These are phyloP conservation scores for Dissophora globulifera DNA, from an alignment of 192 early-diverging fungal species.

Conservation along the genomic window DNA sequence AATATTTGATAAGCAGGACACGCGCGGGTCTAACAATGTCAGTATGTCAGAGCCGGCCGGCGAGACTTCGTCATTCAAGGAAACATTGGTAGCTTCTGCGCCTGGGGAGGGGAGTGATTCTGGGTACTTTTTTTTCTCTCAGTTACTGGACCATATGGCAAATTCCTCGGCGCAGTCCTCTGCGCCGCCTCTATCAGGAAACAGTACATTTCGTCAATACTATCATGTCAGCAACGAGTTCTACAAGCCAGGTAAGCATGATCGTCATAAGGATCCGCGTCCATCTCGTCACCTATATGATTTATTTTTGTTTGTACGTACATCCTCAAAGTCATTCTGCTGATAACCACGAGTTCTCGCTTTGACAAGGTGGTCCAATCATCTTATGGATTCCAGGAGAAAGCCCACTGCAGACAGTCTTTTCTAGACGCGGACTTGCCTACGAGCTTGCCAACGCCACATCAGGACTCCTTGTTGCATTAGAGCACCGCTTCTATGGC, in stretches of 20 bases:
- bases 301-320: neutral
- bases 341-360: too few relatives aligned
- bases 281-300: neutral
- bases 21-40: neutral
- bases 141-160: slow-evolving; percentile 18
- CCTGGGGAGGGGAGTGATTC: slow-evolving; percentile 7
- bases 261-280: neutral
- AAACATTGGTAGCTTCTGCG: neutral
- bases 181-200: neutral
- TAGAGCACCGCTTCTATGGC: slow-evolving; percentile 80
- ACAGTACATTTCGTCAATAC: slow-evolving; percentile 25
- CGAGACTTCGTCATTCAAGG: too few relatives aligned
- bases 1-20: too few relatives aligned
- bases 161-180: neutral
- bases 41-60: too few relatives aligned
- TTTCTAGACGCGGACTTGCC: slow-evolving; percentile 29
- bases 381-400: slow-evolving; percentile 46
- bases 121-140: slow-evolving; percentile 18
- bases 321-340: too few relatives aligned
- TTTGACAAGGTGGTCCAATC: slow-evolving; percentile 20
- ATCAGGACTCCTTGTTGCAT: slow-evolving; percentile 64
- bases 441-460: slow-evolving; percentile 65
- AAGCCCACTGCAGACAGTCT: slow-evolving; percentile 31
- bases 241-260: slow-evolving; percentile 39
- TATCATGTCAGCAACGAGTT: slow-evolving; percentile 37